These are phyloP conservation scores for Sherardia arvensis DNA, from an alignment of 257 asterid genomes.

Conservation along the genomic window DNA sequence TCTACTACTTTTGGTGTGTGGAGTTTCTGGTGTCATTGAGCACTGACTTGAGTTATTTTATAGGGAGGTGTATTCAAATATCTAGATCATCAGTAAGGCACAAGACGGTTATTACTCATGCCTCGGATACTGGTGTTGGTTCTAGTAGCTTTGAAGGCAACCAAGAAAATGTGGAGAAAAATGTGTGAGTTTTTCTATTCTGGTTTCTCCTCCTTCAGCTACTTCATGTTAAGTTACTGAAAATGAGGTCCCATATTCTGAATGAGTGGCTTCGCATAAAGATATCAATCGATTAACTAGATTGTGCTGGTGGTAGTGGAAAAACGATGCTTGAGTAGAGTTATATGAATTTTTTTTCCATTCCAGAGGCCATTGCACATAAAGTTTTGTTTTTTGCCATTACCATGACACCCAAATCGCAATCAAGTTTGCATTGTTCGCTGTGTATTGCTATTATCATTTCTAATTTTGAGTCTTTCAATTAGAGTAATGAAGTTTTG, in stretches of 20 bases:
- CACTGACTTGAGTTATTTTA: slow-evolving; percentile 10
- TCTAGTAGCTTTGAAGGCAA: slow-evolving; percentile 45
- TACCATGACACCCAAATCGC: neutral
- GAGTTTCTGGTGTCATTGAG: neutral
- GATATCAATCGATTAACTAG: neutral
- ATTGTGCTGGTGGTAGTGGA: neutral
- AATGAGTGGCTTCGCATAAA: neutral
- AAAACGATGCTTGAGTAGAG: neutral
- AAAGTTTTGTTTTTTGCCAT: too few species aligned
- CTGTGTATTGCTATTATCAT: neutral
- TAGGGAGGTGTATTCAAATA: slow-evolving; percentile 25
- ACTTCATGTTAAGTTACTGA: neutral
- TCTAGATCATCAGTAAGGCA: slow-evolving; percentile 18
- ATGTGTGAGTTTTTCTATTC: slow-evolving; percentile 21
- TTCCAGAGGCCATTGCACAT: too few species aligned
- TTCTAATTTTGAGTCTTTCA: neutral
- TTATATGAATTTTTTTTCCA: neutral
- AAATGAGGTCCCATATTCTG: neutral
- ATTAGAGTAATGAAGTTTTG: slow-evolving; percentile 4
- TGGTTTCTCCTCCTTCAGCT: neutral
- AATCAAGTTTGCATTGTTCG: neutral
- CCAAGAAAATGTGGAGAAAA: slow-evolving; percentile 23
- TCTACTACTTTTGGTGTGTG: neutral
- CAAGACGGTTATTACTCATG: slow-evolving; percentile 23
- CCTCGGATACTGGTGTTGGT: slow-evolving; percentile 51